Evolutionary conservation across 257 asterid genomes (phyloP).

Genomic region (Eustoma russellianum): DNA sequence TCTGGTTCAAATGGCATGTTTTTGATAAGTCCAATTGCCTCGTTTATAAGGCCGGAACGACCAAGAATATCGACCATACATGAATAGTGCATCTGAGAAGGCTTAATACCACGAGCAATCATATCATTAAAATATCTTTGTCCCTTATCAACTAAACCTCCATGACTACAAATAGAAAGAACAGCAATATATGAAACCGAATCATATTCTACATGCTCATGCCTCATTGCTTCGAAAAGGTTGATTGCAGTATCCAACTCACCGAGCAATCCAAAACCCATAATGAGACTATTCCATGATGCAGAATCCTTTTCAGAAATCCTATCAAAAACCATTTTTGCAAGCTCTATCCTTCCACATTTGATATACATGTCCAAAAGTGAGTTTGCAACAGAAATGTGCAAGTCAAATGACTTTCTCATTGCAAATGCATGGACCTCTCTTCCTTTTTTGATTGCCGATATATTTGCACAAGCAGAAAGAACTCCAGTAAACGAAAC

Average conservation of each 20-base stretch:
- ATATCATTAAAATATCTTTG: constrained; percentile 38
- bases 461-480: too few species aligned
- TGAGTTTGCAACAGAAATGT: constrained; percentile 58
- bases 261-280: constrained; percentile 70
- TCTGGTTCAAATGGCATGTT: constrained; percentile 32
- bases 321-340: constrained; percentile 38
- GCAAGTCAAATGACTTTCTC: constrained; percentile 38
- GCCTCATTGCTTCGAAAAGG: constrained; percentile 51
- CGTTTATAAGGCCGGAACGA: constrained; percentile 55
- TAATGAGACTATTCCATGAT: constrained; percentile 70
- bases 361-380: constrained; percentile 56
- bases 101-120: constrained; percentile 41
- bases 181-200: constrained; percentile 54
- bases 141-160: constrained; percentile 52
- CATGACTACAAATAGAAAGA: constrained; percentile 67
- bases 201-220: constrained; percentile 36
- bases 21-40: constrained; percentile 42
- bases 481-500: too few species aligned
- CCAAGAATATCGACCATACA: constrained; percentile 86
- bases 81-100: constrained; percentile 65
- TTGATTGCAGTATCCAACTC: constrained; percentile 42
- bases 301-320: constrained; percentile 44
- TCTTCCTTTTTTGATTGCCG: too few species aligned
- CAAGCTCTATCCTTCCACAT: constrained; percentile 47
- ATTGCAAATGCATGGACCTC: too few species aligned